These are phyloP conservation scores for Platismatia glauca DNA, from an alignment of 495 filamentous ascomycete genomes.

Conservation along the genomic window DNA sequence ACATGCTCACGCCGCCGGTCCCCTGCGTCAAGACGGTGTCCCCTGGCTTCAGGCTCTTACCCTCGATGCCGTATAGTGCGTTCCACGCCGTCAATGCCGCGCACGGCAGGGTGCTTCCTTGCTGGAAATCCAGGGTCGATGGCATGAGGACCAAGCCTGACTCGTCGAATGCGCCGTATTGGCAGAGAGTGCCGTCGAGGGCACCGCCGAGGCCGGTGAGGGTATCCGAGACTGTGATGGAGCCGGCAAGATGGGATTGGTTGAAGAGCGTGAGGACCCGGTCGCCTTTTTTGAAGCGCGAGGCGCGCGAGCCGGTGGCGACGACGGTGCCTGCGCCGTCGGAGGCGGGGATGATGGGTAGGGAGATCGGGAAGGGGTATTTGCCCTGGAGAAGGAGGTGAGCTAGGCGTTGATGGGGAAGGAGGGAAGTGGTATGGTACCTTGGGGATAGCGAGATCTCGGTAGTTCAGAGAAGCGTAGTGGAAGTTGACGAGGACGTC, in stretches of 20 bases:
- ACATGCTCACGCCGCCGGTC: constrained; percentile 73
- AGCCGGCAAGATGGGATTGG: constrained; percentile 60
- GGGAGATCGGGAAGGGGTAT: constrained; percentile 54
- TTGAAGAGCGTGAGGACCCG: constrained; percentile 72
- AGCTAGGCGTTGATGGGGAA: neutral
- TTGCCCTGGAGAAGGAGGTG: constrained; percentile 36
- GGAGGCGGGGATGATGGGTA: constrained; percentile 63
- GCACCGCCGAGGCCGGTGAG: constrained; percentile 59
- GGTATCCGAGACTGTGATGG: constrained; percentile 35
- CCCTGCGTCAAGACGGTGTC: constrained; percentile 69
- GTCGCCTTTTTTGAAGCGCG: constrained; percentile 60
- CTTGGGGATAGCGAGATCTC: constrained; percentile 68
- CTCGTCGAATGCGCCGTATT: constrained; percentile 65
- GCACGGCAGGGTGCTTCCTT: constrained; percentile 61
- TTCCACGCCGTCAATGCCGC: constrained; percentile 80
- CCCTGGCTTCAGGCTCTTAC: constrained; percentile 53
- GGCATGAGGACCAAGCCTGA: constrained; percentile 60
- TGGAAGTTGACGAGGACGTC: constrained; percentile 71
- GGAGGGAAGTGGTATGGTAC: constrained; percentile 27
- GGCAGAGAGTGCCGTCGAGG: constrained; percentile 59
- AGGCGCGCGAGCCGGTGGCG: constrained; percentile 57
- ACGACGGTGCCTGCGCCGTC: constrained; percentile 71
- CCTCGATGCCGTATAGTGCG: constrained; percentile 58
- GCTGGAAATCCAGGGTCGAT: constrained; percentile 48
- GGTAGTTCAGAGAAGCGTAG: constrained; percentile 73